Evolutionary conservation across 78 protist genomes (phyloP), one percentile per base, ranked within the genome.

Genomic region (Dictyostelium capitatum): DNA sequence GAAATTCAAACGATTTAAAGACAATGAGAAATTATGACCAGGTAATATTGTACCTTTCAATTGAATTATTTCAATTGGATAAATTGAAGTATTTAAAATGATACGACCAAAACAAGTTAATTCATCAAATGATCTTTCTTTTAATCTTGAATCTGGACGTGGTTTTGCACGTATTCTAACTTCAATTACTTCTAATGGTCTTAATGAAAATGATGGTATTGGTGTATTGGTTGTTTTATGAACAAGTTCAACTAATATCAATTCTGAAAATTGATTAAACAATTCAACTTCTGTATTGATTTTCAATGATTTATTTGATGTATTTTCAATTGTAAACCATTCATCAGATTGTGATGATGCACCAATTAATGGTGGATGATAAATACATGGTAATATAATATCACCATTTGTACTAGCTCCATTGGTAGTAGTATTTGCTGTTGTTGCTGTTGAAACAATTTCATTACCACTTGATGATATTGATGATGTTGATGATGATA

Each of bases 321-420:
- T 73, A 30, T 91, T 91, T 79, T 91, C 95, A 67, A 91, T 83
- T 20, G 91, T 91, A 54, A 91, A 82, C 95, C 95, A 91, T 43
- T 91, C 90, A 54, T 91, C 95, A 4, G 89, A 57, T 47, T 73
- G 87, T 14, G 80, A 54, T 11, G 79, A 25, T 15, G 83, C 30
- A 0, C 54, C 28, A 14, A 62, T 48, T 8, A 65, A 23, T 14
- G 93, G 93, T 65, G 95, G 95, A 59, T 91, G 95, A 28, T 80
- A 73, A 37, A 82, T 59, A 19, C 62, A 67, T 23, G 95, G 95
- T 3, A 91, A 14, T 5, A 70, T 51, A 47, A 91, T 53, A 15
- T 91, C 95, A 30, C 74, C 48, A 20, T 53, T 50, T 37, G 43
- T 37, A 37, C 43, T 37, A 37, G 6, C 43, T 3, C 43, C 43